Base-by-base conservation (phyloP, 1,139 yeast genomes). In the Candida sanyaensis region DNA sequence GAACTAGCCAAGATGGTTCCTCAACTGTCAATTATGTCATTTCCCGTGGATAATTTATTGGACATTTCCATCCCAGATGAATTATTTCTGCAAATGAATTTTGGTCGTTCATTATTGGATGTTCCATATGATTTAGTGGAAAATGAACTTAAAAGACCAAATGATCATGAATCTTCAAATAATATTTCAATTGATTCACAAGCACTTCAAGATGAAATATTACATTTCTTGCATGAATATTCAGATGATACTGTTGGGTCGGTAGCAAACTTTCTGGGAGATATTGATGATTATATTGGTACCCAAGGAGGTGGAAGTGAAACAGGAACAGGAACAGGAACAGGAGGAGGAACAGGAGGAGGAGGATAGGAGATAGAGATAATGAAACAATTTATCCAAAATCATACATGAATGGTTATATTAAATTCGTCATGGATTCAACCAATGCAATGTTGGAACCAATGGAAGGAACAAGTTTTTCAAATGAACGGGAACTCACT, bases 401-500 rank as follows among this genome's bases (percentile, higher is more conserved):
- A 31, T 28, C 51, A 12, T 44, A 47, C 37, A 36, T 49, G 42
- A 50, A 50, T 44, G 48, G 49, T 32, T 51, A 51, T 46, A 51
- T 46, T 42, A 49, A 50, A 36, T 46, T 45, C 26, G 32, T 48
- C 8, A 42, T 50, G n/a, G 46, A 50, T 24, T 44, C 50, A 4
- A 17, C 47, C 10, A 46, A 43, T 27, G 42, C 27, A 10, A 12
- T 30, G 17, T 26, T 43, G 27, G 47, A 43, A 12, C 41, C 47
- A 27, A 47, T 44, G 24, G 41, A 39, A 27, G 26, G 12, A 8
- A 37, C 17, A n/a, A 17, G 13, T 8, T 12, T n/a, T 27, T 5
- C 9, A 11, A 17, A 26, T 26, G 36, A 23, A 23, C 41, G 29
- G 13, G 48, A 46, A 27, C 42, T 48, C 7, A 45, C 47, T 31